Evolutionary conservation across 768 basidiomycete species (phyloP).

Genomic region (Podaxis sp.): DNA sequence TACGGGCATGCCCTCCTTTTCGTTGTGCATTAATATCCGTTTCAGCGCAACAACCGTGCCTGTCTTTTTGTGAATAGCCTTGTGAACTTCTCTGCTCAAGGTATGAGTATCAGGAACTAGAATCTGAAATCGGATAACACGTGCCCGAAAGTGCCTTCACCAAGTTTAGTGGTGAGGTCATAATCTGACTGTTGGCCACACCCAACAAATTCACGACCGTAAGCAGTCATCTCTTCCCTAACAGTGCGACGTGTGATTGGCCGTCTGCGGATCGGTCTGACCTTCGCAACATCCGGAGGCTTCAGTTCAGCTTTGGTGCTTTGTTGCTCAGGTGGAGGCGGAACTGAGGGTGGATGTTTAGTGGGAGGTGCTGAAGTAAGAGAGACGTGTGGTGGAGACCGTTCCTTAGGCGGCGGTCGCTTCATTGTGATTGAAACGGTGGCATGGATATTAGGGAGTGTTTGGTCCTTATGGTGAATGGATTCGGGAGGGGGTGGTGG

Average conservation of each 20-base stretch:
- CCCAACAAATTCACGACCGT: constrained; percentile 66
- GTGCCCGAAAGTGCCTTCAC: constrained; percentile 96
- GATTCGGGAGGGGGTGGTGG: constrained; percentile 22
- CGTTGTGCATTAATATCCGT: constrained; percentile 94
- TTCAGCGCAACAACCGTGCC: constrained; percentile 81
- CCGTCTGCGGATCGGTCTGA: constrained; percentile 32
- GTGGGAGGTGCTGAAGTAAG: constrained; percentile 28
- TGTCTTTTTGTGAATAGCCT: constrained; percentile 67
- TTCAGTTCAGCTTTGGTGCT: constrained; percentile 19
- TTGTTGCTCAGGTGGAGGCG: constrained; percentile 23
- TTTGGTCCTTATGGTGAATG: constrained; percentile 18
- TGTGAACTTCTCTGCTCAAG: constrained; percentile 78
- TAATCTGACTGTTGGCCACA: constrained; percentile 77
- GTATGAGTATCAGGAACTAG: not conserved
- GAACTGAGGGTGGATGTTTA: constrained; percentile 25
- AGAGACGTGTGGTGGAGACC: constrained; percentile 28
- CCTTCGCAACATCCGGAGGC: constrained; percentile 26
- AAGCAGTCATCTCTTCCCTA: constrained; percentile 68
- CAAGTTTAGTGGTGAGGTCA: constrained; percentile 80
- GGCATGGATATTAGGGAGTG: constrained; percentile 1
- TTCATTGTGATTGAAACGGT: constrained; percentile 8
- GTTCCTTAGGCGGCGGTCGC: constrained; percentile 19
- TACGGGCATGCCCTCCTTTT: constrained; percentile 96
- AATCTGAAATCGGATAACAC: constrained; percentile 24
- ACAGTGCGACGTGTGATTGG: constrained; percentile 41